Evolutionary conservation across 2,329 filamentous ascomycete genomes (phyloP).

Genomic region (Diaporthe sp.): DNA sequence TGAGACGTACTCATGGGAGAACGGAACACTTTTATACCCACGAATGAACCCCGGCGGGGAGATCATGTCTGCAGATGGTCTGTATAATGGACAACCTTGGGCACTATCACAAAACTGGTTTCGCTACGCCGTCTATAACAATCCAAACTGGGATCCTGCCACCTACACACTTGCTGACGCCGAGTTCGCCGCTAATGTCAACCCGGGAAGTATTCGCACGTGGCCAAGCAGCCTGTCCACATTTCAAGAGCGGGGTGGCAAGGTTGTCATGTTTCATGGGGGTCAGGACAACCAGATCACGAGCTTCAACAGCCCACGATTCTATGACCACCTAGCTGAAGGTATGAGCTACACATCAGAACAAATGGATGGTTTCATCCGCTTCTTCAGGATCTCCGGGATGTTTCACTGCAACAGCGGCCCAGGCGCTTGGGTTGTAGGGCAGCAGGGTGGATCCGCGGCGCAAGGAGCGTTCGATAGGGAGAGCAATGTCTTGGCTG

Average conservation of each 20-base stretch:
- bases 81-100: conserved; percentile 53
- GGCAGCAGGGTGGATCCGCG: conserved; percentile 38
- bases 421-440: conserved; percentile 48
- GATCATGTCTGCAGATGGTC: conserved; percentile 45
- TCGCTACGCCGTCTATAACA: conserved; percentile 55
- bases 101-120: conserved; percentile 58
- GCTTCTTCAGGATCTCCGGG: conserved; percentile 63
- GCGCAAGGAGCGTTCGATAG: conserved; percentile 43
- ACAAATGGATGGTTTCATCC: conserved; percentile 55
- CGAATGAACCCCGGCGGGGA: conserved; percentile 61
- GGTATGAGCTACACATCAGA: conserved; percentile 50
- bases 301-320: conserved; percentile 54
- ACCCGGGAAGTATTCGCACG: conserved; percentile 40
- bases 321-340: conserved; percentile 57
- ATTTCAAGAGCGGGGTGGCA: conserved; percentile 51
- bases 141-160: conserved; percentile 52
- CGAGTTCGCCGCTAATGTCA: conserved; percentile 30
- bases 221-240: conserved; percentile 49
- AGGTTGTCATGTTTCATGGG: conserved; percentile 59
- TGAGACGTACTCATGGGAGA: conserved; percentile 41
- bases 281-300: conserved; percentile 55
- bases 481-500: conserved; percentile 54
- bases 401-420: conserved; percentile 62
- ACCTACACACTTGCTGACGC: conserved; percentile 52
- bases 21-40: conserved; percentile 42